These are phyloP conservation scores for Aegilops bicornis DNA, from an alignment of 176 grass and related monocot species.

Conservation along the genomic window DNA sequence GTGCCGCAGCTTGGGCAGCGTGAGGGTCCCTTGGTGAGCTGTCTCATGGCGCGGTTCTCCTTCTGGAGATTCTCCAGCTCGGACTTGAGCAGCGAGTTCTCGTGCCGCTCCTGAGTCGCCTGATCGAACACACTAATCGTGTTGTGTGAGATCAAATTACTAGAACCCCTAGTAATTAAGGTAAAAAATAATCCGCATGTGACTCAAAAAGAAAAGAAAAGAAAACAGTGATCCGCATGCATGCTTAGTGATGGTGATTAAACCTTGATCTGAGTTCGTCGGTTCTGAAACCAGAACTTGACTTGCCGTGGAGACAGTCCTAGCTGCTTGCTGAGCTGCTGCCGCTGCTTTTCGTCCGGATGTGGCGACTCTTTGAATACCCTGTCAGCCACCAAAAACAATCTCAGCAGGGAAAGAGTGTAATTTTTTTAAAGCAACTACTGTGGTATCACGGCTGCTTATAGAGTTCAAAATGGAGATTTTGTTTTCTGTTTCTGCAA, in stretches of 20 bases:
- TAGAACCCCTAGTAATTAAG: background rate
- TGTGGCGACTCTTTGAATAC: conserved; percentile 85
- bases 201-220: too few relatives aligned
- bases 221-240: too few relatives aligned
- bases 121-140: conserved; percentile 7
- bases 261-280: conserved; percentile 73
- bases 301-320: conserved; percentile 79
- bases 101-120: conserved; percentile 80
- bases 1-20: conserved; percentile 54
- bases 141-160: background rate
- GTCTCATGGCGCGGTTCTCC: conserved; percentile 66
- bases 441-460: too few relatives aligned
- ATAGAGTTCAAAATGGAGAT: background rate
- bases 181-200: too few relatives aligned
- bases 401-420: too few relatives aligned
- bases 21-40: conserved; percentile 41
- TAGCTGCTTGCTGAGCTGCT: conserved; percentile 66
- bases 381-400: background rate
- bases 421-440: too few relatives aligned
- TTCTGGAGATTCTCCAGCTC: conserved; percentile 78
- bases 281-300: conserved; percentile 98
- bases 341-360: conserved; percentile 84
- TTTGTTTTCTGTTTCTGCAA: background rate
- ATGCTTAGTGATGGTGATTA: too few relatives aligned
- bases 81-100: conserved; percentile 79